These are phyloP conservation scores for Cyberlindnera mrakii DNA, from an alignment of 805 yeast genomes.

Conservation along the genomic window DNA sequence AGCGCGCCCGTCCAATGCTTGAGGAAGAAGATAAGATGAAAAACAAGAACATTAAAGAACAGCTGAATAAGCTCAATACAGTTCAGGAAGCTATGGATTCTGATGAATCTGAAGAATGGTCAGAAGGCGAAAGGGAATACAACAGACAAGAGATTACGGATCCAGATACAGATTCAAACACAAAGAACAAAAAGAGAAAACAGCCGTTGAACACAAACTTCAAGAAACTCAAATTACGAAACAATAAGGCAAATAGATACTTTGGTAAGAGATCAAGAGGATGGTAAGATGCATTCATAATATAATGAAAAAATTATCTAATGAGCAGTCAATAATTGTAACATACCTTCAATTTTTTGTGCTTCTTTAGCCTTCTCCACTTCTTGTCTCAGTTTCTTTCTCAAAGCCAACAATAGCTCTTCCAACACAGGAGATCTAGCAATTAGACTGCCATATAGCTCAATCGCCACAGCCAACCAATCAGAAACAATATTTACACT, in stretches of 20 bases:
- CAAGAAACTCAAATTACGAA: slow-evolving; percentile 45
- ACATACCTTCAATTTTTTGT: slow-evolving; percentile 86
- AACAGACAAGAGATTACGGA: slow-evolving; percentile 7
- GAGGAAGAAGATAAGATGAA: slow-evolving; percentile 29
- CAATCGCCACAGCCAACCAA: slow-evolving; percentile 65
- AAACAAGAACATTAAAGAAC: slow-evolving; percentile 19
- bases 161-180: slow-evolving; percentile 11
- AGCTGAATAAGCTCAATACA: slow-evolving; percentile 8
- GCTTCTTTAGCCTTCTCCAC: slow-evolving; percentile 81
- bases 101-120: slow-evolving; percentile 18
- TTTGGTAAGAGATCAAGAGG: slow-evolving; percentile 32
- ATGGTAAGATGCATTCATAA: slow-evolving; percentile 5
- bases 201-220: slow-evolving; percentile 31
- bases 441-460: slow-evolving; percentile 69
- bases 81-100: slow-evolving; percentile 15
- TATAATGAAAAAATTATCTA: slow-evolving; percentile 3
- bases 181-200: slow-evolving; percentile 31
- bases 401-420: slow-evolving; percentile 58
- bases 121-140: slow-evolving; percentile 16
- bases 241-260: slow-evolving; percentile 27
- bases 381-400: slow-evolving; percentile 59
- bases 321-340: slow-evolving; percentile 67
- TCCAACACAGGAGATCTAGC: slow-evolving; percentile 74
- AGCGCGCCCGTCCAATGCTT: slow-evolving; percentile 19
- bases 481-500: slow-evolving; percentile 55